These are phyloP conservation scores for Starmerella sp. DNA, from an alignment of 805 yeast genomes.

Conservation along the genomic window DNA sequence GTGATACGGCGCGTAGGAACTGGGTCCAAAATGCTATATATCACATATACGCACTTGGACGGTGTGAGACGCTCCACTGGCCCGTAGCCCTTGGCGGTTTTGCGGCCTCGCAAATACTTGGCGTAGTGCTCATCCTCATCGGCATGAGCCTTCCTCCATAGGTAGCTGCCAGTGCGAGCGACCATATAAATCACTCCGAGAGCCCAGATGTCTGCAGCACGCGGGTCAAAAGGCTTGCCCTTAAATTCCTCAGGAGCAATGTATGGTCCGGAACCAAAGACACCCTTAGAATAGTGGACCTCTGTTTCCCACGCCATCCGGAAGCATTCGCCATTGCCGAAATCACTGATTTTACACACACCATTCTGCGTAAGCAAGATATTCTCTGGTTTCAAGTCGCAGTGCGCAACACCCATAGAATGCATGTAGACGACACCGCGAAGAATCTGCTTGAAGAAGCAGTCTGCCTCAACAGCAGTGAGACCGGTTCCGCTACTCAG, in stretches of 20 bases:
- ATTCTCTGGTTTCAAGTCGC: constrained; percentile 87
- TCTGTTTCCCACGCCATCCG: constrained; percentile 81
- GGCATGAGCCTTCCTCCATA: constrained; percentile 73
- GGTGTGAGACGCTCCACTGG: constrained; percentile 80
- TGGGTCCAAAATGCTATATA: constrained; percentile 88
- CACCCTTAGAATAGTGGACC: constrained; percentile 56
- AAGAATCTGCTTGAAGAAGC: constrained; percentile 76
- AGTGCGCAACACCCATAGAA: constrained; percentile 84
- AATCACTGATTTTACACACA: constrained; percentile 62
- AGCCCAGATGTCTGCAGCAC: constrained; percentile 83
- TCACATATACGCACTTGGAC: constrained; percentile 83
- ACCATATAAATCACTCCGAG: constrained; percentile 66
- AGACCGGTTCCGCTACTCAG: constrained; percentile 43
- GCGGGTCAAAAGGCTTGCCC: constrained; percentile 53
- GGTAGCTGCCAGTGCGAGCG: constrained; percentile 83
- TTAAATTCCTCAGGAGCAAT: constrained; percentile 83
- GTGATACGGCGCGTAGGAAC: constrained; percentile 77
- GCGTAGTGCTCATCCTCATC: constrained; percentile 70
- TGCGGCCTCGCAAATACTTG: constrained; percentile 65
- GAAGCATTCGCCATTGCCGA: constrained; percentile 85
- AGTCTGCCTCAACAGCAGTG: constrained; percentile 64
- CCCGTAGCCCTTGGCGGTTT: constrained; percentile 75
- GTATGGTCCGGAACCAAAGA: constrained; percentile 81
- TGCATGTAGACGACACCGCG: constrained; percentile 80
- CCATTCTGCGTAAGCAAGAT: constrained; percentile 58